phyloP scores from a whole-genome alignment of 106 monocot species.

The Chionographis japonica region DNA sequence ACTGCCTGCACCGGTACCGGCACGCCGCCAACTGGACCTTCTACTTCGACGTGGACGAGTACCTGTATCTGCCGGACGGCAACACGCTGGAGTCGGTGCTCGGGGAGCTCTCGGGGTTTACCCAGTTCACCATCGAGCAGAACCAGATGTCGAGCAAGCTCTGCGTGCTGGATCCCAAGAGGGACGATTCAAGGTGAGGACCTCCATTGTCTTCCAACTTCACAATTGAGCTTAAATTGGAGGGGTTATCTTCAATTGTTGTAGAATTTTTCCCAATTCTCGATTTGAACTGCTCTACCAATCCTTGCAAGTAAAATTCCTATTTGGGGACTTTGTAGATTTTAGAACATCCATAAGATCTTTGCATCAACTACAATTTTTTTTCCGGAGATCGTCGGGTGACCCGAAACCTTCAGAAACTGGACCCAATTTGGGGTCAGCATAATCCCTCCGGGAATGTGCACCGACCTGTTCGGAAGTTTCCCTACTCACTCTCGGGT shows the following conservation, averaged over 20 bases:
- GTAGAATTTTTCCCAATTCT: too few relatives aligned
- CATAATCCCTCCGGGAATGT: too few relatives aligned
- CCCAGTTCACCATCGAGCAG: slow-evolving; percentile 99
- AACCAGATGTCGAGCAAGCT: slow-evolving; percentile 93
- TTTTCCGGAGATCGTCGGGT: too few relatives aligned
- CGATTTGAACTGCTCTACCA: too few relatives aligned
- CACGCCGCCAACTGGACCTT: slow-evolving; percentile 94
- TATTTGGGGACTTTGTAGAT: too few relatives aligned
- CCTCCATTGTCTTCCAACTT: neutral
- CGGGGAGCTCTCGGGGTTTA: slow-evolving; percentile 41
- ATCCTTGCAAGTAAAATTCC: too few relatives aligned
- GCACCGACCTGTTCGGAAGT: too few relatives aligned
- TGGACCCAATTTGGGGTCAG: too few relatives aligned
- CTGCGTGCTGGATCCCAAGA: slow-evolving; percentile 47
- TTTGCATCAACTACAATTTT: too few relatives aligned
- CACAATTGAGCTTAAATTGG: neutral
- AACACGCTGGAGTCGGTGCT: slow-evolving; percentile 50
- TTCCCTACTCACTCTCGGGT: too few relatives aligned
- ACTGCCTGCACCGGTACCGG: slow-evolving; percentile 77
- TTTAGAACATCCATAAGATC: too few relatives aligned
- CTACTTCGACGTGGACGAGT: slow-evolving; percentile 97
- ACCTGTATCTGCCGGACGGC: slow-evolving; percentile 64
- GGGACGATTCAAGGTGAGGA: slow-evolving; percentile 55
- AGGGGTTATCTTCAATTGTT: neutral
- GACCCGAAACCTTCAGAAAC: too few relatives aligned